A percentile compares a stretch with the other conserved stretches of the same genome.
These are phyloP conservation scores for Suhomyces panamericanus DNA, from an alignment of 1,139 yeast species.

Conservation along the genomic window DNA sequence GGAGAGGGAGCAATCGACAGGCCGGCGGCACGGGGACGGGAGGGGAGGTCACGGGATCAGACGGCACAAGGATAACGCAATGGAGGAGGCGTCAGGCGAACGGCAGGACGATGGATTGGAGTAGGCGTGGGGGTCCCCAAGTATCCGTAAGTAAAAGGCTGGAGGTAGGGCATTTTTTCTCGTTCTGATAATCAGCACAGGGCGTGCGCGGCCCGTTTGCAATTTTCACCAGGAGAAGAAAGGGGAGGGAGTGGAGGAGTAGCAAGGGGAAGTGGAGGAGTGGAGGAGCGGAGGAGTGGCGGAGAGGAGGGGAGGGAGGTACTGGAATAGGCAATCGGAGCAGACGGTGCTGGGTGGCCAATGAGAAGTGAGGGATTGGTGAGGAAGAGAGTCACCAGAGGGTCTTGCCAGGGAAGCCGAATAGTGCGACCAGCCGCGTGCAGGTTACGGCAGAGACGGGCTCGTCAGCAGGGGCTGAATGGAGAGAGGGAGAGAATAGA, in stretches of 20 bases:
- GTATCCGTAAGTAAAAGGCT: conserved; percentile 1
- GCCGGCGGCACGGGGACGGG: neutral
- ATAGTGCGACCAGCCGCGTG: conserved; percentile 2
- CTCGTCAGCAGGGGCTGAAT: neutral
- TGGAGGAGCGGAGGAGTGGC: neutral
- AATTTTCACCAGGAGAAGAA: conserved; percentile 1
- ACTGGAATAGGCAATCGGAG: neutral
- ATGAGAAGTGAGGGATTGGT: neutral
- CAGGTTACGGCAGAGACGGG: conserved; percentile 3
- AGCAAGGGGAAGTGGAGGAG: no score
- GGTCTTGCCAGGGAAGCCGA: neutral
- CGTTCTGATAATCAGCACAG: conserved; percentile 5
- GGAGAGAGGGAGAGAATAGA: neutral
- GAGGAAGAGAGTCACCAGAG: no score
- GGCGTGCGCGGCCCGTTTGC: conserved; percentile 4
- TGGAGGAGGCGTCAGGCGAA: neutral
- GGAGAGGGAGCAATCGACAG: conserved; percentile 1
- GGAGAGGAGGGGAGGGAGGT: neutral
- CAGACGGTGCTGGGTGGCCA: neutral
- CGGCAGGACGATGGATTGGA: conserved; percentile 2
- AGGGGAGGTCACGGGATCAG: no score
- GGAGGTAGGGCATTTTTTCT: conserved; percentile 2
- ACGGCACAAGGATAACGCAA: neutral
- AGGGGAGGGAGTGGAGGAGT: neutral
- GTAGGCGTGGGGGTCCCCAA: conserved; percentile 1